These are phyloP conservation scores for Coemansia sp. DNA, from an alignment of 192 early-diverging fungal genomes.

Conservation along the genomic window DNA sequence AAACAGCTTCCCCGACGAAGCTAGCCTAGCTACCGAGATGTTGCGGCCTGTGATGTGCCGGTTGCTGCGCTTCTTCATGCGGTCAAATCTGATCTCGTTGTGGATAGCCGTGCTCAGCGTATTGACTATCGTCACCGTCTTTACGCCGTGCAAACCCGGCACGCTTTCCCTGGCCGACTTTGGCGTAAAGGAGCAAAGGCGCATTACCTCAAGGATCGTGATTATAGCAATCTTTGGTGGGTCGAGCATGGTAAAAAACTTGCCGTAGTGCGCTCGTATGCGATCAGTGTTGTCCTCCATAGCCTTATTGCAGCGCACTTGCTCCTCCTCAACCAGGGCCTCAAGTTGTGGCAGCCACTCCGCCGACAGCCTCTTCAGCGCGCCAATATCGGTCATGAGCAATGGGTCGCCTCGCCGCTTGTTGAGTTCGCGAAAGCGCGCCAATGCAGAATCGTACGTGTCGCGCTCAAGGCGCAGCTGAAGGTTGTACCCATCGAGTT, in stretches of 20 bases:
- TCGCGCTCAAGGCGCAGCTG: conserved; percentile 82
- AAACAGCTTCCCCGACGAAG: conserved; percentile 74
- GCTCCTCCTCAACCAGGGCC: conserved; percentile 66
- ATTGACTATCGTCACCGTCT: conserved; percentile 48
- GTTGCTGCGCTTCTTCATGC: conserved; percentile 69
- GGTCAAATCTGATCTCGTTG: conserved; percentile 75
- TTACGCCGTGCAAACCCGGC: conserved; percentile 35
- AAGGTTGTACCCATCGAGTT: conserved; percentile 62
- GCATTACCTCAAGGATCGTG: conserved; percentile 77
- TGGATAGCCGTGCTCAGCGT: conserved; percentile 75
- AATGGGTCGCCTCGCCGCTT: conserved; percentile 58
- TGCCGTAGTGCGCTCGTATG: conserved; percentile 24
- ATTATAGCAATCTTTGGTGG: conserved; percentile 78
- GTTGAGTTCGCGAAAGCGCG: conserved; percentile 57
- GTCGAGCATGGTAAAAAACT: conserved; percentile 38
- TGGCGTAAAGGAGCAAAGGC: conserved; percentile 58
- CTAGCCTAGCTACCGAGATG: conserved; percentile 65
- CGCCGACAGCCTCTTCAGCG: conserved; percentile 62
- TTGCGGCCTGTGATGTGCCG: conserved; percentile 54
- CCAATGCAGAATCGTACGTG: conserved; percentile 71
- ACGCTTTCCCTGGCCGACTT: conserved; percentile 17
- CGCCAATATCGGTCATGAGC: conserved; percentile 52
- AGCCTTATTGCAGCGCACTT: conserved; percentile 49
- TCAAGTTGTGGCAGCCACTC: conserved; percentile 74
- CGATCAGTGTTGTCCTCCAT: conserved; percentile 15